Percentiles rank a stretch among this genome's conserved stretches.
phyloP scores from a whole-genome alignment of 495 filamentous ascomycete species.

The Penicillium canescens region DNA sequence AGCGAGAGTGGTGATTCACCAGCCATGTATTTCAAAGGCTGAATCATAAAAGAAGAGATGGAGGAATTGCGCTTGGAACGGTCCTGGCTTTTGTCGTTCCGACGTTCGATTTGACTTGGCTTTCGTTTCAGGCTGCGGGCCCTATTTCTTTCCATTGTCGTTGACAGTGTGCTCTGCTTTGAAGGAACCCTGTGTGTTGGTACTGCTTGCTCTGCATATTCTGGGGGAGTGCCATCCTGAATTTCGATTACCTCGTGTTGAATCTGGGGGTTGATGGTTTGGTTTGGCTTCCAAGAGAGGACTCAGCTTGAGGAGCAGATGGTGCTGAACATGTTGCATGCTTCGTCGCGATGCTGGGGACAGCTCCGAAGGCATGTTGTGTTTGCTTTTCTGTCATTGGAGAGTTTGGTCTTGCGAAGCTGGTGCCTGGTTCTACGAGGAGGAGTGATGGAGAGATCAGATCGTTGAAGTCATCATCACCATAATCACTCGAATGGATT shows the following conservation, averaged over 20 bases:
- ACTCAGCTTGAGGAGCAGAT: background rate
- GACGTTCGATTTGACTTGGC: background rate
- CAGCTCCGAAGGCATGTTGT: background rate
- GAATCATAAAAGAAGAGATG: background rate
- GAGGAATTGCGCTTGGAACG: background rate
- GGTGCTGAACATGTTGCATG: background rate
- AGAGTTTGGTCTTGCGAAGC: background rate
- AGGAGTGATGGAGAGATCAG: constrained; percentile 43
- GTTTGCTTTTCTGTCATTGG: background rate
- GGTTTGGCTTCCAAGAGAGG: background rate
- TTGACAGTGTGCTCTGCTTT: background rate
- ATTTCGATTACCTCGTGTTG: constrained; percentile 5
- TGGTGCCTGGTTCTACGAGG: background rate
- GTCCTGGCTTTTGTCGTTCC: background rate
- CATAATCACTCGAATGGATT: constrained; percentile 35
- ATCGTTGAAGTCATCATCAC: constrained; percentile 35
- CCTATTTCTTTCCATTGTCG: background rate
- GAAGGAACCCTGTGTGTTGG: background rate
- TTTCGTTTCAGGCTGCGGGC: constrained; percentile 5
- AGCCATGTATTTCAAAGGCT: background rate
- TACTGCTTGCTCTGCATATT: background rate
- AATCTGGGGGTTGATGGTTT: background rate
- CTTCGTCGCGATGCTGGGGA: background rate
- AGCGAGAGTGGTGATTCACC: background rate
- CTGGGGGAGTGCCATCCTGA: constrained; percentile 1